Percentiles rank a stretch among this genome's conserved stretches.
Conservation (phyloP, 768 basidiomycete species). For the Lentinula raphanica region DNA sequence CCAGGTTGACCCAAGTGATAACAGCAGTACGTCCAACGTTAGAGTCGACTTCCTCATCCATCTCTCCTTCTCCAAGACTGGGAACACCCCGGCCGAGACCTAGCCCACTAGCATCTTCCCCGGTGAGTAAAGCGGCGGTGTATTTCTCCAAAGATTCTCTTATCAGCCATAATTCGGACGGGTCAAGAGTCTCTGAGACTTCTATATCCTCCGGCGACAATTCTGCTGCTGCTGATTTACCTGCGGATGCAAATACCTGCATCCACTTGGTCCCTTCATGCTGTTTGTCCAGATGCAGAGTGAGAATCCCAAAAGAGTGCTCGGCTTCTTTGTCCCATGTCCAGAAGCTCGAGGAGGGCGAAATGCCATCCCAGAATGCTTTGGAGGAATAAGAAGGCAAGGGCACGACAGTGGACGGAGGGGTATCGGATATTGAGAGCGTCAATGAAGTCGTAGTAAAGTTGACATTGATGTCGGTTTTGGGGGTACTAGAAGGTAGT, state of each 20-base stretch:
- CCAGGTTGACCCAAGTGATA: constrained; percentile 60
- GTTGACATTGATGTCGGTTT: constrained; percentile 57
- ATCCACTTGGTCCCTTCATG: constrained; percentile 83
- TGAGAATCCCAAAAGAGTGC: constrained; percentile 62
- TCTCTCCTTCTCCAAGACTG: constrained; percentile 80
- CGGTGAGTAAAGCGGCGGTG: constrained; percentile 56
- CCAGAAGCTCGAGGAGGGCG: constrained; percentile 81
- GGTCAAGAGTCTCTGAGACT: constrained; percentile 85
- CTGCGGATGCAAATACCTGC: constrained; percentile 67
- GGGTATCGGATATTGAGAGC: constrained; percentile 45
- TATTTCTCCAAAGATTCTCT: constrained; percentile 84
- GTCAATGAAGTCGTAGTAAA: constrained; percentile 66
- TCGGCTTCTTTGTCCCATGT: constrained; percentile 83
- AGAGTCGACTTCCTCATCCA: constrained; percentile 85
- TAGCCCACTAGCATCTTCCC: constrained; percentile 55
- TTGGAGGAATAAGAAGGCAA: constrained; percentile 59
- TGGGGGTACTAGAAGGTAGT: constrained; percentile 65
- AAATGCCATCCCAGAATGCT: constrained; percentile 75
- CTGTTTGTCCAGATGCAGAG: constrained; percentile 82
- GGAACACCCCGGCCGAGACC: constrained; percentile 69
- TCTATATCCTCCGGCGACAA: constrained; percentile 45
- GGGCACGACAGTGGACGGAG: constrained; percentile 24
- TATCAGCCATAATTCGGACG: constrained; percentile 73
- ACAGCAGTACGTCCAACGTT: constrained; percentile 61
- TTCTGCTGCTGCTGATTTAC: constrained; percentile 22